These are phyloP conservation scores for Agaricus blazei DNA, from an alignment of 768 basidiomycete species.

Conservation along the genomic window DNA sequence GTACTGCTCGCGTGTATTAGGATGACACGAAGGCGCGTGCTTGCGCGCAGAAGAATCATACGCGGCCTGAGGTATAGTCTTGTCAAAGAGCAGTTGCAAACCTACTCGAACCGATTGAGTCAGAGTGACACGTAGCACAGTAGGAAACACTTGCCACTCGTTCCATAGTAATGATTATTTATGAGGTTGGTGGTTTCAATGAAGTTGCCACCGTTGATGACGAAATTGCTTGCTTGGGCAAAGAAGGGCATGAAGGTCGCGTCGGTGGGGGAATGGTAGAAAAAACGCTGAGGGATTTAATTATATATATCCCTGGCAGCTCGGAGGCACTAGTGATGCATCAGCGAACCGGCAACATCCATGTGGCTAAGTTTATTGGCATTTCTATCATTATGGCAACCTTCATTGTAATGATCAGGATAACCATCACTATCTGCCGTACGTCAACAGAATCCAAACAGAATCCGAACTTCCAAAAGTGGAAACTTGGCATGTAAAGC, in stretches of 20 bases:
- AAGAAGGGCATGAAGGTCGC: background rate
- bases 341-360: no score
- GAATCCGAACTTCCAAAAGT: no score
- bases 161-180: background rate
- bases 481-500: no score
- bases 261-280: background rate
- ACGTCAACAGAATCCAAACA: no score
- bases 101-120: background rate
- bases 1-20: conserved; percentile 3
- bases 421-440: no score
- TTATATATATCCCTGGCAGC: background rate
- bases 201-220: background rate
- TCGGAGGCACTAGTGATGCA: background rate
- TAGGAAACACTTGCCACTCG: background rate
- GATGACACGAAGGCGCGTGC: background rate
- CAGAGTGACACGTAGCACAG: background rate
- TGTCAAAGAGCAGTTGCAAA: background rate
- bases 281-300: background rate
- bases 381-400: no score
- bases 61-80: background rate
- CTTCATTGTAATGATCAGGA: no score
- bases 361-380: no score
- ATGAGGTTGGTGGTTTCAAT: no score
- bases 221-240: background rate
- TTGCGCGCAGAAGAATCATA: conserved; percentile 2